These are phyloP conservation scores for Aspergillus conjunctus DNA, from an alignment of 495 filamentous ascomycete genomes.

Conservation along the genomic window DNA sequence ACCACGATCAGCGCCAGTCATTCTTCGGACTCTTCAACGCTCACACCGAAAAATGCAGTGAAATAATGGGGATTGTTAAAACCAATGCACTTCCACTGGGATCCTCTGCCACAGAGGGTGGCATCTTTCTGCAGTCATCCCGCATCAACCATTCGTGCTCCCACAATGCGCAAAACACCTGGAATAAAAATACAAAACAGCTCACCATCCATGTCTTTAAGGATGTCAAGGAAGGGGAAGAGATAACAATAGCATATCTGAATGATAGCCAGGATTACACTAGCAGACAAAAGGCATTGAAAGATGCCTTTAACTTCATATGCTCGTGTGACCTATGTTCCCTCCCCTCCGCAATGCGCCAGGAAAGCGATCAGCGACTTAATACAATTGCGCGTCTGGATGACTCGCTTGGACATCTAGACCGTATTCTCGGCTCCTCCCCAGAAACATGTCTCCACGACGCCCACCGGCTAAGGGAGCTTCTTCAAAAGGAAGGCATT, in stretches of 20 bases:
- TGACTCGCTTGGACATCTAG: background rate
- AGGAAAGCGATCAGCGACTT: background rate
- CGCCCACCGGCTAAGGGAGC: background rate
- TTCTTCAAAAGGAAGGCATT: background rate
- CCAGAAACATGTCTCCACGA: background rate
- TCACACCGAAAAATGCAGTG: background rate
- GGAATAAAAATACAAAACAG: slow-evolving; percentile 1
- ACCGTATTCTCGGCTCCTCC: slow-evolving; percentile 2
- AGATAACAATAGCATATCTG: slow-evolving; percentile 4
- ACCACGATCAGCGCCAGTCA: background rate
- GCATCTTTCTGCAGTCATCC: background rate
- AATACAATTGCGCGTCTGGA: background rate
- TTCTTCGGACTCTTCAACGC: background rate
- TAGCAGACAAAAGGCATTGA: background rate
- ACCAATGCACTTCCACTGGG: slow-evolving; percentile 2
- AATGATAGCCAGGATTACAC: background rate
- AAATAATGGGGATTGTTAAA: background rate
- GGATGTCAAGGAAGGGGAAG: background rate
- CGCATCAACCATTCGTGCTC: slow-evolving; percentile 4
- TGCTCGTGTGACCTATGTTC: slow-evolving; percentile 4
- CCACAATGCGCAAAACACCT: slow-evolving; percentile 1
- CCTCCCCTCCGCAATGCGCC: background rate
- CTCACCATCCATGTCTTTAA: background rate
- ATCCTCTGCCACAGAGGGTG: background rate
- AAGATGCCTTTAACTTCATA: slow-evolving; percentile 1